Conservation (phyloP, 2,329 filamentous ascomycete species). For the Colletotrichum siamense region DNA sequence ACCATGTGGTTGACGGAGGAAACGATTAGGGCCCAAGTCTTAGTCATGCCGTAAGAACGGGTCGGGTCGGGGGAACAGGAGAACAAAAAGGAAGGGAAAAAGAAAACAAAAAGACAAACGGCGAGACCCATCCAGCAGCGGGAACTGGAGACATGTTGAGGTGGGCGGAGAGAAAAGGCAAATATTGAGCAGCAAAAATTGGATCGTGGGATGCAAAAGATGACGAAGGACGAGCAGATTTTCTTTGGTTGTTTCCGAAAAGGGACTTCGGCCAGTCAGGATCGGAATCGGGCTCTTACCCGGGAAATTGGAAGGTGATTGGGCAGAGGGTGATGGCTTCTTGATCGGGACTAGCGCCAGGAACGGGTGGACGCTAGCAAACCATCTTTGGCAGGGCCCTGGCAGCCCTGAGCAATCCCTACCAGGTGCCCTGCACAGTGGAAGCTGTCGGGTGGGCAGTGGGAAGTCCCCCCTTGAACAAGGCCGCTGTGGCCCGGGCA, state of each 20-base stretch:
- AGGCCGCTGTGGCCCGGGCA: neutral
- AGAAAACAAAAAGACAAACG: neutral
- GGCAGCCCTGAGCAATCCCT: neutral
- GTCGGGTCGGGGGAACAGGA: neutral
- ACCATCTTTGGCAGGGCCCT: constrained; percentile 11
- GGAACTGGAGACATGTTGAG: neutral
- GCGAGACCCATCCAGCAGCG: neutral
- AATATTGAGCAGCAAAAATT: neutral
- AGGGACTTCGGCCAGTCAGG: constrained; percentile 5
- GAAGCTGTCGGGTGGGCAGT: neutral
- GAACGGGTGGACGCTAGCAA: constrained; percentile 10
- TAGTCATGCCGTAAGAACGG: neutral
- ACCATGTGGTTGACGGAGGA: neutral
- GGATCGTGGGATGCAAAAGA: neutral
- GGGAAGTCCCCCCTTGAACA: neutral
- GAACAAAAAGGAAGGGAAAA: neutral
- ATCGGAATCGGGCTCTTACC: neutral
- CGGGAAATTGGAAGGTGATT: constrained; percentile 20
- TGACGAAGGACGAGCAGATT: constrained; percentile 9
- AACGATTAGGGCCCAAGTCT: neutral
- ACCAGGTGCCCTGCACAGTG: neutral
- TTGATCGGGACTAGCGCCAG: constrained; percentile 12
- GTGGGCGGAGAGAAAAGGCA: neutral
- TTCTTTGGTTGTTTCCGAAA: neutral
- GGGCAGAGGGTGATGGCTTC: constrained; percentile 7